These are phyloP conservation scores for Pyrenochaeta sp. DNA, from an alignment of 2,329 filamentous ascomycete genomes.

Conservation along the genomic window DNA sequence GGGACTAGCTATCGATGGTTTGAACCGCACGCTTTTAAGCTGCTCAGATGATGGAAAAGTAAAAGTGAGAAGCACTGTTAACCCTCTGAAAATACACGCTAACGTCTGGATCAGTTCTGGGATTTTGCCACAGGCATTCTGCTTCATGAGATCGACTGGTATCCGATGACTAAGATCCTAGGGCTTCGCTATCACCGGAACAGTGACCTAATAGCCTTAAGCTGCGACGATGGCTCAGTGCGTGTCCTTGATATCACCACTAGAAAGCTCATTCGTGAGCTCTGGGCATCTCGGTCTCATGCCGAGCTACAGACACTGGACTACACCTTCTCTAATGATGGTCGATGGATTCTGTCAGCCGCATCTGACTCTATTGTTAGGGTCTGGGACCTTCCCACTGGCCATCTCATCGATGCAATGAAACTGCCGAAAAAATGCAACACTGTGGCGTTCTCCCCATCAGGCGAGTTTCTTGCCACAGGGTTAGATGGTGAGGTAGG, in stretches of 20 bases:
- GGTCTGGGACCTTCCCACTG: slow-evolving; percentile 95
- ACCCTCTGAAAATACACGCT: slow-evolving; percentile 8
- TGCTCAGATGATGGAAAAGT: slow-evolving; percentile 90
- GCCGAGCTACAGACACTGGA: slow-evolving; percentile 47
- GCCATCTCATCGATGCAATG: slow-evolving; percentile 93
- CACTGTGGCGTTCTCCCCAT: slow-evolving; percentile 84
- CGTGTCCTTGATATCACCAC: slow-evolving; percentile 91
- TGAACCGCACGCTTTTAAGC: slow-evolving; percentile 86
- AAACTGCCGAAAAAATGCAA: slow-evolving; percentile 80
- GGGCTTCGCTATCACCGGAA: slow-evolving; percentile 81
- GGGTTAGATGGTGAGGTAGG: slow-evolving; percentile 83
- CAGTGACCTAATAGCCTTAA: slow-evolving; percentile 86
- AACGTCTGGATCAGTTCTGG: slow-evolving; percentile 72
- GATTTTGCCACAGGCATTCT: slow-evolving; percentile 86
- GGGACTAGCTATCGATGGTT: slow-evolving; percentile 84
- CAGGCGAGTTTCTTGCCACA: slow-evolving; percentile 93
- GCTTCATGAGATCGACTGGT: slow-evolving; percentile 83
- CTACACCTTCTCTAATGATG: slow-evolving; percentile 82
- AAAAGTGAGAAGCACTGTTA: slow-evolving; percentile 61
- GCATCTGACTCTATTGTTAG: slow-evolving; percentile 82
- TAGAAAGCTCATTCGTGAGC: slow-evolving; percentile 87
- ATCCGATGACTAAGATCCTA: slow-evolving; percentile 77
- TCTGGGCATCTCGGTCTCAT: slow-evolving; percentile 72
- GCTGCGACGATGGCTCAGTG: slow-evolving; percentile 88
- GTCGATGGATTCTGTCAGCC: slow-evolving; percentile 90